These are phyloP conservation scores for Durotheca rogersii DNA, from an alignment of 495 filamentous ascomycete genomes.

Conservation along the genomic window DNA sequence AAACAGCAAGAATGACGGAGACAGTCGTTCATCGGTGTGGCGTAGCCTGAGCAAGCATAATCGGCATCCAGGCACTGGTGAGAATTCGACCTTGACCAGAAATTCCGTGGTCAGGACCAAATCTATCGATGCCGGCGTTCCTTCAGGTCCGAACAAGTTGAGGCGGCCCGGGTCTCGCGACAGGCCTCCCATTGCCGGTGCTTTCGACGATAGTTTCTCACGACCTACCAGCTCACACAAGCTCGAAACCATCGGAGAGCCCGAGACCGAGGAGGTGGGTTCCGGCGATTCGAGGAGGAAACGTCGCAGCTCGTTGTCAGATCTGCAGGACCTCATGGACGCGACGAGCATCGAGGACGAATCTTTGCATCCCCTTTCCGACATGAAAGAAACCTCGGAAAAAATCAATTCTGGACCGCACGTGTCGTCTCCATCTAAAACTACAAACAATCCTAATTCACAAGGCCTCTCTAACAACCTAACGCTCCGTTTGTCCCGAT, in stretches of 20 bases:
- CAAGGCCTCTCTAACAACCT: constrained; percentile 14
- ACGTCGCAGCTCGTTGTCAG: constrained; percentile 87
- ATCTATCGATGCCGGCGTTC: constrained; percentile 72
- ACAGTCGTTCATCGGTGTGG: constrained; percentile 74
- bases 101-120: constrained; percentile 69
- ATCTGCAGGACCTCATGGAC: constrained; percentile 67
- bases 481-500: constrained; percentile 38
- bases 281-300: constrained; percentile 64
- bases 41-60: constrained; percentile 86
- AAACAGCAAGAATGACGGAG: constrained; percentile 69
- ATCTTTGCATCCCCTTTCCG: constrained; percentile 43
- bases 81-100: constrained; percentile 60
- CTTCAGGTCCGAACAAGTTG: constrained; percentile 46
- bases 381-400: constrained; percentile 60
- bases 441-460: constrained; percentile 44
- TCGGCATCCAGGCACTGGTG: constrained; percentile 54
- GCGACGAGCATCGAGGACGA: constrained; percentile 47
- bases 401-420: constrained; percentile 52
- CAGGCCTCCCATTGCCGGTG: constrained; percentile 60
- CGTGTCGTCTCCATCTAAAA: constrained; percentile 43
- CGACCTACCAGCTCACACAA: constrained; percentile 51
- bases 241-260: constrained; percentile 53
- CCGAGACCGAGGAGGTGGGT: constrained; percentile 43
- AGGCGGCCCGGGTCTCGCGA: constrained; percentile 69
- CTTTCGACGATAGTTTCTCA: constrained; percentile 54